Evolutionary conservation across 108 stramenopile species (phyloP), one percentile per base, ranked within the genome.

Genomic region (Hondaea fermentalgiana): DNA sequence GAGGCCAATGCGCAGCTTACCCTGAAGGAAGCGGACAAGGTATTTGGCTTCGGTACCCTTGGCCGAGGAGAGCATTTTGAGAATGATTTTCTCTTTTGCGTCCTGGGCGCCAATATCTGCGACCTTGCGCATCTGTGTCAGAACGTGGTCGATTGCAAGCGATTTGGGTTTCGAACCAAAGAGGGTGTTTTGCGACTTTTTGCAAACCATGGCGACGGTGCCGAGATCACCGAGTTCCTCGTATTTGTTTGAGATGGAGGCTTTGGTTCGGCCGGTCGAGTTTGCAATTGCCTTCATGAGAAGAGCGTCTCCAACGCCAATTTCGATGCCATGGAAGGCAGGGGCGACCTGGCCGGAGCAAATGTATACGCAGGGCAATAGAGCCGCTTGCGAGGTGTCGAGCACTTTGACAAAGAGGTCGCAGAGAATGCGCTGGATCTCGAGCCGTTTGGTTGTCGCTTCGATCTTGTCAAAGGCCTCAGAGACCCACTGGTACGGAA

Each of bases 21-120:
- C 98, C 93, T 99, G 98, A 76, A 99, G 95, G 28, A 97, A 98
- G 5, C 99, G 95, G 51, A 99, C 95, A 76, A 99, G 95, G 93
- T 97, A 99, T 89, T 98, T 97, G 57, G 97, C 92, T 92, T 99
- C 98, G 35, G 89, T 44, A 6, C 95, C 96, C 57, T 88, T 42
- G 8, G 29, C 95, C 5, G 93, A 89, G 35, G 97, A 95, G 53
- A 99, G 91, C 71, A 99, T 90, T 60, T 92, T 93, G 87, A 98
- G 96, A 92, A 99, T 99, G 87, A 94, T 91, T 58, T 95, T 95
- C 19, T 98, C 95, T 90, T 99, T 99, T 89, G 91, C 93, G 87
- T 97, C 97, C 90, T 97, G 96, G 57, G 97, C 96, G 64, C 94
- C 92, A 14, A 88, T 92, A 6, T 98, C 99, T 14, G 95, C 92